Percentiles rank a stretch among this genome's conserved stretches.
Conservation (phyloP, 2,329 filamentous ascomycete species). For the Huntiella savannae region DNA sequence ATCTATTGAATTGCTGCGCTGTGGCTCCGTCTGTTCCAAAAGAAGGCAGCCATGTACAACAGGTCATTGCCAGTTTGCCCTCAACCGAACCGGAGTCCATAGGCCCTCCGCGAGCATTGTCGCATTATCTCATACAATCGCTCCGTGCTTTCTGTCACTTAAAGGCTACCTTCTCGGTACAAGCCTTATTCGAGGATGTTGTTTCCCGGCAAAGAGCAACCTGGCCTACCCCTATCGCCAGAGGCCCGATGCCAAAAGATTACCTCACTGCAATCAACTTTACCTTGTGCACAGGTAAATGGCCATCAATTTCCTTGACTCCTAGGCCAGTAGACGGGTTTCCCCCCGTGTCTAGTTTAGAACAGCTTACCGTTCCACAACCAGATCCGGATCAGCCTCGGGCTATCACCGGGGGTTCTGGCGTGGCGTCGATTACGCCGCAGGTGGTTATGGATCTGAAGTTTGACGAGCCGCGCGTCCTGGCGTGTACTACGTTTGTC, state of each 20-base stretch:
- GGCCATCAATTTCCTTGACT: constrained; percentile 18
- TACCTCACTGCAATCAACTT: constrained; percentile 29
- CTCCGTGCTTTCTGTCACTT: constrained; percentile 32
- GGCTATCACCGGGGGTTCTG: neutral
- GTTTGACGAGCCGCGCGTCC: constrained; percentile 42
- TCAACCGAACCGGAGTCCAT: constrained; percentile 26
- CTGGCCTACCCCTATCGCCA: constrained; percentile 28
- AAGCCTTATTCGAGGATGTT: constrained; percentile 38
- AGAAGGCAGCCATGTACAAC: constrained; percentile 36
- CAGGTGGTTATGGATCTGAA: constrained; percentile 33
- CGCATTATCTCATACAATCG: constrained; percentile 34
- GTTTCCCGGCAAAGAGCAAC: constrained; percentile 25
- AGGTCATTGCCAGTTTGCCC: constrained; percentile 41
- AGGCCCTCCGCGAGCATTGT: constrained; percentile 31
- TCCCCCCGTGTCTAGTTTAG: constrained; percentile 2
- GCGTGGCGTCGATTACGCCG: constrained; percentile 26
- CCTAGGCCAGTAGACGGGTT: constrained; percentile 1
- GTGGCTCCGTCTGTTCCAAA: constrained; percentile 29
- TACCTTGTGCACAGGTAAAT: constrained; percentile 33
- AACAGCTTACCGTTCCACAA: constrained; percentile 8
- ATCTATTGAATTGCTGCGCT: constrained; percentile 43
- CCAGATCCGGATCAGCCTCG: constrained; percentile 9
- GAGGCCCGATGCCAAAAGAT: neutral
- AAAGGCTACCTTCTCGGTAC: constrained; percentile 31
- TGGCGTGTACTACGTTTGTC: constrained; percentile 48